Percentiles rank a stretch among this genome's conserved stretches.
Conservation (phyloP, 1,139 yeast genomes). For the Williopsis jadinii region DNA sequence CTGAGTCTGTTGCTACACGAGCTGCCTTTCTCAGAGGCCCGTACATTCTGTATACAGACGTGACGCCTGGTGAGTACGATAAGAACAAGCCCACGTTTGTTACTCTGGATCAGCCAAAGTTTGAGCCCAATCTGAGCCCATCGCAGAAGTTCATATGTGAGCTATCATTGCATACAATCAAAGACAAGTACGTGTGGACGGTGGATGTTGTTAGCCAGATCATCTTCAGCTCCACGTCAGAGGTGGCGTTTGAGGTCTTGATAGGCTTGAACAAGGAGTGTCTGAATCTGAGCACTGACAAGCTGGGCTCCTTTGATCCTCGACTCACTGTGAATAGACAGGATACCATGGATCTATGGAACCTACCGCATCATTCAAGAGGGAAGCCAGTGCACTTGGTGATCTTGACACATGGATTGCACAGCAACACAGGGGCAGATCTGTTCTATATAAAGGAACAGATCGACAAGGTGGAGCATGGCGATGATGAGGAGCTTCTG, state of each 20-base stretch:
- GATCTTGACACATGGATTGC: conserved; percentile 83
- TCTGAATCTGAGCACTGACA: conserved; percentile 23
- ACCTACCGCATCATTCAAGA: conserved; percentile 39
- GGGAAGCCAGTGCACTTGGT: conserved; percentile 61
- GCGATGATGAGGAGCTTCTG: conserved; percentile 49
- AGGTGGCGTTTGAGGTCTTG: conserved; percentile 61
- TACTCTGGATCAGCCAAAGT: conserved; percentile 70
- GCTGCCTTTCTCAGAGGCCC: conserved; percentile 94
- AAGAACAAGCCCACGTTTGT: conserved; percentile 48
- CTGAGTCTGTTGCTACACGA: conserved; percentile 65
- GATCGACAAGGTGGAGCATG: conserved; percentile 48
- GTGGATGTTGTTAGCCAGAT: conserved; percentile 85
- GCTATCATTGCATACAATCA: conserved; percentile 37
- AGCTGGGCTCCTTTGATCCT: conserved; percentile 19
- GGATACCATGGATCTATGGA: conserved; percentile 76
- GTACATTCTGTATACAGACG: conserved; percentile 78
- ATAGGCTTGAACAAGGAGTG: conserved; percentile 46
- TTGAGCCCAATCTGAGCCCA: conserved; percentile 69
- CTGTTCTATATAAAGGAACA: conserved; percentile 81
- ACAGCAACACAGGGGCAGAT: conserved; percentile 85
- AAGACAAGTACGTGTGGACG: conserved; percentile 58
- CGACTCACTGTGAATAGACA: conserved; percentile 41
- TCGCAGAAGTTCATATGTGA: conserved; percentile 55
- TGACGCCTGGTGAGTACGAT: conserved; percentile 57
- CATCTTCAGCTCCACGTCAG: conserved; percentile 64